phyloP scores from a whole-genome alignment of 164 flowering plant species.

The Umbellularia californica region DNA sequence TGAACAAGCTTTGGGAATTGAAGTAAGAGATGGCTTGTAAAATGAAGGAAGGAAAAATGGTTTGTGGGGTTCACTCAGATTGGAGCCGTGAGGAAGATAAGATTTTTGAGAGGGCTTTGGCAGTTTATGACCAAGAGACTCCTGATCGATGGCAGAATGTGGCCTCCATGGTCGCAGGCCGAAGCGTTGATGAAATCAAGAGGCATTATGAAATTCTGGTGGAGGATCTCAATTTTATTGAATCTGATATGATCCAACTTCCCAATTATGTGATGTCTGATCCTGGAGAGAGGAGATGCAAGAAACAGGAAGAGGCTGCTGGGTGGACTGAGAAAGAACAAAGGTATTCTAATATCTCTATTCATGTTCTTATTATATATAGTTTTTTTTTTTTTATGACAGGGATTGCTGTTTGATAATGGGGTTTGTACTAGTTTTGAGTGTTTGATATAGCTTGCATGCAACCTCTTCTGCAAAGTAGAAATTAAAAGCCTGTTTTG shows the following conservation, averaged over 20 bases:
- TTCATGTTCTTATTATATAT: not conserved
- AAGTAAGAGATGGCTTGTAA: not conserved
- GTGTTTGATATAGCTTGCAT: not conserved
- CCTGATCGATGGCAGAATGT: conserved; percentile 61
- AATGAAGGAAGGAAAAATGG: not conserved
- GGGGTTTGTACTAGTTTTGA: not conserved
- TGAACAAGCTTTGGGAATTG: not conserved
- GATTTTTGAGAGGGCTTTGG: conserved; percentile 62
- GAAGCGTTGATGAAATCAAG: conserved; percentile 52
- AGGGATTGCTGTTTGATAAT: not conserved
- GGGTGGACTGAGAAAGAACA: not conserved
- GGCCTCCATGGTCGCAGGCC: conserved; percentile 51
- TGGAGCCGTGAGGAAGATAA: conserved; percentile 82
- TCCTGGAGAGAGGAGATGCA: conserved; percentile 1
- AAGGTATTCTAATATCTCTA: not conserved
- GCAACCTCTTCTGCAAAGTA: too few relatives aligned
- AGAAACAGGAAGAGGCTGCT: not conserved
- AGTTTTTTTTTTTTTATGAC: not conserved
- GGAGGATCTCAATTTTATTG: conserved; percentile 52
- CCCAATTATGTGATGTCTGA: conserved; percentile 6
- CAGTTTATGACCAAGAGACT: conserved; percentile 43
- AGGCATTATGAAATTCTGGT: conserved; percentile 51
- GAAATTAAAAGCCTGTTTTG: too few relatives aligned
- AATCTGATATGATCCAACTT: conserved; percentile 31
- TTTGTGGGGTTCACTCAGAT: conserved; percentile 14